phyloP scores from a whole-genome alignment of 1,284 basidiomycete species.

The Tilletia caries region DNA sequence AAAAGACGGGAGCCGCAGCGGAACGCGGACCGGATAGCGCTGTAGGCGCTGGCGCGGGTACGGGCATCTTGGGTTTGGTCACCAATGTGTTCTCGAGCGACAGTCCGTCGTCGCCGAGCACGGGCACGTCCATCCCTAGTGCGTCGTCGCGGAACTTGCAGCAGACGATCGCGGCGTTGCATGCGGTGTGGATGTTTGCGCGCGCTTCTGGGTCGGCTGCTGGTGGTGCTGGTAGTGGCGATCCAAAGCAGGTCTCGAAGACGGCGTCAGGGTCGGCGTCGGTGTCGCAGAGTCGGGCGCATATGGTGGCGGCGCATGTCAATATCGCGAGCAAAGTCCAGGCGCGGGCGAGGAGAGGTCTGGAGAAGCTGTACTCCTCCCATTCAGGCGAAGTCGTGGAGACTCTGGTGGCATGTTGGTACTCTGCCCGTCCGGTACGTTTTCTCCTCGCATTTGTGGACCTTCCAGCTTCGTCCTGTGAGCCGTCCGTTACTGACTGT shows the following conservation, averaged over 20 bases:
- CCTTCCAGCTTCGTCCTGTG: no score
- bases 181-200: conserved; percentile 2
- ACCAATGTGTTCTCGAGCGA: conserved; percentile 12
- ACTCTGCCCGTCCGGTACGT: not conserved
- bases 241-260: not conserved
- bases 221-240: no score
- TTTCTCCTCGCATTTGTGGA: not conserved
- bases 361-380: conserved; percentile 5
- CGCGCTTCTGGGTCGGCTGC: not conserved
- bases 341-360: not conserved
- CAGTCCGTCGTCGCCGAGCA: not conserved
- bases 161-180: conserved; percentile 6
- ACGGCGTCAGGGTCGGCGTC: not conserved
- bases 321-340: conserved; percentile 8
- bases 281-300: not conserved
- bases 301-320: not conserved
- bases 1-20: not conserved
- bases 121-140: not conserved
- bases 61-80: conserved; percentile 55
- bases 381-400: not conserved
- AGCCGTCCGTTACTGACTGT: no score
- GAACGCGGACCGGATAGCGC: not conserved
- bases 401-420: conserved; percentile 7
- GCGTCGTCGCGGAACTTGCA: not conserved
- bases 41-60: conserved; percentile 50